Evolutionary conservation across 2,329 filamentous ascomycete genomes (phyloP), one percentile per base, ranked within the genome.

Genomic region (Microdochium nivale): DNA sequence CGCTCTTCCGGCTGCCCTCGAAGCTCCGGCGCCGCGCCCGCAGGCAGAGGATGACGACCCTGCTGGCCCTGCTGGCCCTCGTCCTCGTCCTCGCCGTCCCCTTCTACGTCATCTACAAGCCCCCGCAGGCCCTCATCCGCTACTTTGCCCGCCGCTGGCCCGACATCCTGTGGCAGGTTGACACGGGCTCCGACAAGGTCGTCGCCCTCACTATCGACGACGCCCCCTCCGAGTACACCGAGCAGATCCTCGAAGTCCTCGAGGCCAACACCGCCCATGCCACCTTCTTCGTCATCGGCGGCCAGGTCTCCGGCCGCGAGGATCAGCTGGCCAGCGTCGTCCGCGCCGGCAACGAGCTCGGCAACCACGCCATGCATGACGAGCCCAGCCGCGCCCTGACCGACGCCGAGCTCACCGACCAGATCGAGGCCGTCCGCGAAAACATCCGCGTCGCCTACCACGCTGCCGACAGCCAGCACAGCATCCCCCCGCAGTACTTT

Each of bases 201-300:
- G 76, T 96, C 19, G 90, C 88, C 0, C 75, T 96, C 37, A 95
- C 89, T 1, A 86, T 96, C 61, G 90, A 96, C 71, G 90, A 96
- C 69, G 87, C 84, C 25, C 90, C 90, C 0, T 91, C 87, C 1
- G 68, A 77, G 44, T 77, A 88, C 65, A 95, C 90, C 2, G 62
- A 68, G 46, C 80, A 84, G 52, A 90, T 96, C 53, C 70, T 90
- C 51, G 70, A 81, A 44, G 70, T 88, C 0, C 74, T 96, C n/a
- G 71, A 75, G 50, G 73, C 74, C 24, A 77, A 89, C 62, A 75
- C 78, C 52, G 88, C 86, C 14, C 80, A 76, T 21, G 90, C 90
- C 0, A 96, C 90, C 0, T 94, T 95, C 66, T 96, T 96, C 67
- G 77, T 95, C 30, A 95, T 96, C 59, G 90, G 90, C 9, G 78